Percentiles rank a stretch among this genome's conserved stretches.
Evolutionary conservation across 139 green algal species (phyloP).

Genomic region (Choricystis sp.): DNA sequence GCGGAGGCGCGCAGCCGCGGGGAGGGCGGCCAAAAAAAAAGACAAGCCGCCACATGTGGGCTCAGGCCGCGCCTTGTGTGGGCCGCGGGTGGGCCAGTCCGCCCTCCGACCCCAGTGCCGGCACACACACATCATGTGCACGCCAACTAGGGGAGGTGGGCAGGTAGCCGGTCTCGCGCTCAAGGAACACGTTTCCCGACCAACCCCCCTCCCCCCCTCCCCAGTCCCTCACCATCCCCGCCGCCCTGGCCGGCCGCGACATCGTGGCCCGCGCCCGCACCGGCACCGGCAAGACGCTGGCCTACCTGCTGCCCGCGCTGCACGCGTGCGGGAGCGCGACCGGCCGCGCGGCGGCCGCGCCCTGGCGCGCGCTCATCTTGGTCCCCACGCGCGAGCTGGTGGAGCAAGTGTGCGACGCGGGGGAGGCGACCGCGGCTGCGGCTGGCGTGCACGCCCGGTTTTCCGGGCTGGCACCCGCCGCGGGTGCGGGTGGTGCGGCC

Average conservation of each 20-base stretch:
- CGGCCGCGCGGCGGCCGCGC: conserved; percentile 9
- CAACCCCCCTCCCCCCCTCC: background rate
- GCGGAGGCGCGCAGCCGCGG: too few relatives aligned
- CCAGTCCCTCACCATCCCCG: conserved; percentile 37
- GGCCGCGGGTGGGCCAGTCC: too few relatives aligned
- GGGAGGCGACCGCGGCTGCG: background rate
- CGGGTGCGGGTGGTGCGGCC: background rate
- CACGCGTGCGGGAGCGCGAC: conserved; percentile 16
- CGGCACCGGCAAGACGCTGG: conserved; percentile 76
- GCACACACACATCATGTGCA: too few relatives aligned
- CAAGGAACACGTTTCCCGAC: too few relatives aligned
- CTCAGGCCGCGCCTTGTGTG: too few relatives aligned
- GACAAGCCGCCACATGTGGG: too few relatives aligned
- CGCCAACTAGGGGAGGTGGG: too few relatives aligned
- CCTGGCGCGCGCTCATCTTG: conserved; percentile 60
- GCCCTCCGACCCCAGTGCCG: too few relatives aligned
- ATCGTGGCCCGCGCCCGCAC: conserved; percentile 60
- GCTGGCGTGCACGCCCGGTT: conserved; percentile 12
- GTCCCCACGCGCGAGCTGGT: conserved; percentile 88
- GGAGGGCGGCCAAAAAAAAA: too few relatives aligned
- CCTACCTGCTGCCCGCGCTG: conserved; percentile 69
- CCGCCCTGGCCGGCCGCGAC: conserved; percentile 62
- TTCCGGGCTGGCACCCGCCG: conserved; percentile 22
- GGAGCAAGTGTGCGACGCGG: conserved; percentile 60
- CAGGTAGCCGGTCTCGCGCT: too few relatives aligned